Conservation (phyloP, 129 eudicot species). For the Silybum marianum region DNA sequence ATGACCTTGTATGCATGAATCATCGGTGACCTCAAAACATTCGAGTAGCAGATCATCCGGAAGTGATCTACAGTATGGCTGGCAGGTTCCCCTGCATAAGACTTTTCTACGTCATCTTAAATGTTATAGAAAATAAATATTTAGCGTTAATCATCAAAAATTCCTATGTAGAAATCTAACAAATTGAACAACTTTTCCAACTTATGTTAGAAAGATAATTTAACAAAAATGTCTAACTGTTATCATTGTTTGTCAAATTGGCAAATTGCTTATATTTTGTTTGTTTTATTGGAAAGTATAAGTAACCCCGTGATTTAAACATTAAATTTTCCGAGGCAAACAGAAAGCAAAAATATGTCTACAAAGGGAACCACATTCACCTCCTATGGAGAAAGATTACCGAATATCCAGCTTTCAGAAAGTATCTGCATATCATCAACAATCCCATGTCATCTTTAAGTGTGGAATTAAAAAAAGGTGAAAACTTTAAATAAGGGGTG, state of each 20-base stretch:
- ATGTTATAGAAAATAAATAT: not conserved
- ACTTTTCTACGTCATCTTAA: not conserved
- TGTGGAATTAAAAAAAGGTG: too few species aligned
- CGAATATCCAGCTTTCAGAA: conserved; percentile 81
- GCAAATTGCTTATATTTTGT: not conserved
- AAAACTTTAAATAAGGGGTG: not conserved
- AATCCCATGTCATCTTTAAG: conserved; percentile 8
- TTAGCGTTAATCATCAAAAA: not conserved
- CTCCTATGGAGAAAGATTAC: conserved; percentile 83
- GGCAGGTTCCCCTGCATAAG: conserved; percentile 77
- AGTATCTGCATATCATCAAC: conserved; percentile 58
- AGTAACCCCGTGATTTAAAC: not conserved
- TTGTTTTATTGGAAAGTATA: not conserved
- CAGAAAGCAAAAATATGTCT: not conserved
- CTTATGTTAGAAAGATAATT: not conserved
- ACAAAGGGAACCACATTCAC: conserved; percentile 34
- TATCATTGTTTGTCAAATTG: conserved; percentile 1
- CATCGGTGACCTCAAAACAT: conserved; percentile 61
- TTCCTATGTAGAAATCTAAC: too few species aligned
- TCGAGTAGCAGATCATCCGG: conserved; percentile 93
- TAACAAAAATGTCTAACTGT: not conserved
- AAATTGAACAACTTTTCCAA: too few species aligned
- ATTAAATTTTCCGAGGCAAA: conserved; percentile 3
- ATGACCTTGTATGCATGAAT: conserved; percentile 64
- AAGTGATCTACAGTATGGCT: conserved; percentile 90